Evolutionary conservation across 164 flowering plant genomes (phyloP).

Genomic region (Vitis rotundifolia): DNA sequence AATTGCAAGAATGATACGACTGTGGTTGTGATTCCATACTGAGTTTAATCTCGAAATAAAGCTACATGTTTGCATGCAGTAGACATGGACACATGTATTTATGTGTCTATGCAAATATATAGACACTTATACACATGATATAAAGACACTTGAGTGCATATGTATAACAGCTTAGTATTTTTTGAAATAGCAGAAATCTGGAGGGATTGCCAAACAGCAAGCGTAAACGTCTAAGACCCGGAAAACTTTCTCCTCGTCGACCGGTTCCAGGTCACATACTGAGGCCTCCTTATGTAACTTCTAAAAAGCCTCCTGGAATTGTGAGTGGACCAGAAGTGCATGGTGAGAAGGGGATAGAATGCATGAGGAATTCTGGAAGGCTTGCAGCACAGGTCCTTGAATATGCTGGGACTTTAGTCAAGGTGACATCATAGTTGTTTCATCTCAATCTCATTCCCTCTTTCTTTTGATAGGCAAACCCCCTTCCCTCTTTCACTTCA

Average conservation of each 20-base stretch:
- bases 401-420: conserved; percentile 92
- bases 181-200: conserved; percentile 35
- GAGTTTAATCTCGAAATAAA: background rate
- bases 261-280: conserved; percentile 78
- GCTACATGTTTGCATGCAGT: background rate
- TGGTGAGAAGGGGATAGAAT: conserved; percentile 71
- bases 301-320: conserved; percentile 63
- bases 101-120: too few relatives aligned
- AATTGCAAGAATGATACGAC: background rate
- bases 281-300: conserved; percentile 75
- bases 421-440: conserved; percentile 44
- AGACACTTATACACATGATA: too few relatives aligned
- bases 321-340: conserved; percentile 82
- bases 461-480: too few relatives aligned
- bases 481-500: background rate
- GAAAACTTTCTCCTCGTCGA: conserved; percentile 78
- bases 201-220: conserved; percentile 30
- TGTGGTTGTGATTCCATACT: background rate
- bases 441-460: background rate
- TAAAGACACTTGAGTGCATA: too few relatives aligned
- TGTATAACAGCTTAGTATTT: background rate
- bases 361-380: conserved; percentile 94
- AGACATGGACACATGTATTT: too few relatives aligned
- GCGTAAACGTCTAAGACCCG: conserved; percentile 69
- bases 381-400: conserved; percentile 94